phyloP scores from a whole-genome alignment of 2,329 filamentous ascomycete genomes.

The Parastagonospora avenae region DNA sequence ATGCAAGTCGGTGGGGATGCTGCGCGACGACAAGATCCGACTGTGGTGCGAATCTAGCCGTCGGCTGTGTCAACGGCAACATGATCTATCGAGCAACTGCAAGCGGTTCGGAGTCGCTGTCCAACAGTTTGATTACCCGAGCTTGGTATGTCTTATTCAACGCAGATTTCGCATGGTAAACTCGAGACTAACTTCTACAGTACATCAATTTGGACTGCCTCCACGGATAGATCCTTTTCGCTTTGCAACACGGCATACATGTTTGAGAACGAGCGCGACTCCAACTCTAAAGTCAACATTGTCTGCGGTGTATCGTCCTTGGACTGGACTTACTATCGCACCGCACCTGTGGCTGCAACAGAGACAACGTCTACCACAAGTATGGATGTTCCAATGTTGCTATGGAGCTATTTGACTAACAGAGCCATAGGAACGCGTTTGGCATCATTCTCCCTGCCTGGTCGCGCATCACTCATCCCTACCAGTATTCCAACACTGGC shows the following conservation, averaged over 20 bases:
- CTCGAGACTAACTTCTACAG: constrained; percentile 8
- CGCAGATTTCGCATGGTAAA: neutral
- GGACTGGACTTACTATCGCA: constrained; percentile 35
- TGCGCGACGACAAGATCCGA: constrained; percentile 25
- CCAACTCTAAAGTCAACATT: constrained; percentile 34
- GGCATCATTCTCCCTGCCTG: too few relatives aligned
- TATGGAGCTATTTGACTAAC: too few relatives aligned
- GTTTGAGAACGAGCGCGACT: constrained; percentile 34
- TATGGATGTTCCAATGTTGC: neutral
- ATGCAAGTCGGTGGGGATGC: constrained; percentile 23
- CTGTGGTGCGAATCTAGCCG: constrained; percentile 21
- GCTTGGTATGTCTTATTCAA: constrained; percentile 15
- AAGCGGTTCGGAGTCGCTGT: constrained; percentile 8
- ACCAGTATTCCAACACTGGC: too few relatives aligned
- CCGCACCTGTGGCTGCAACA: neutral
- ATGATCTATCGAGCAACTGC: constrained; percentile 20
- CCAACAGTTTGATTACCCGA: constrained; percentile 5
- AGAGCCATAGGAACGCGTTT: too few relatives aligned
- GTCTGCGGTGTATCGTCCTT: constrained; percentile 27
- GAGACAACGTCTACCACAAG: neutral
- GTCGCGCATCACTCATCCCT: too few relatives aligned
- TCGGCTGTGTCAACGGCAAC: constrained; percentile 28
- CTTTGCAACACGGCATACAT: constrained; percentile 40
- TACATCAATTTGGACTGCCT: constrained; percentile 19
- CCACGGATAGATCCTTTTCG: constrained; percentile 18